A percentile compares a stretch with the other conserved stretches of the same genome.
Evolutionary conservation across 257 asterid genomes (phyloP).

Genomic region (Scutellaria minor): DNA sequence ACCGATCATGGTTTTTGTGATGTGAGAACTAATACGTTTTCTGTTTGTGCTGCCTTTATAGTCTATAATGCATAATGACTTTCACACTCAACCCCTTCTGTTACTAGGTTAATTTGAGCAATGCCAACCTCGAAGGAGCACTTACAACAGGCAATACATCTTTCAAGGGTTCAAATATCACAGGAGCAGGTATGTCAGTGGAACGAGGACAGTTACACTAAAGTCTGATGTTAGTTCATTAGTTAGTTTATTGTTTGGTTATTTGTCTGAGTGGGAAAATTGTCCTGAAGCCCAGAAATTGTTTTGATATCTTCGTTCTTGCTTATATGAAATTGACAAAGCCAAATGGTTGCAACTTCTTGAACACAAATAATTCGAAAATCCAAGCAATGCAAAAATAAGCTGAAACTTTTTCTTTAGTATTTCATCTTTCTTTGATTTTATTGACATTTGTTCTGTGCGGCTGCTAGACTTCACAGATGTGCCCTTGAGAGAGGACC

Average conservation of each 20-base stretch:
- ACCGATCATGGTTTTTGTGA: neutral
- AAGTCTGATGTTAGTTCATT: neutral
- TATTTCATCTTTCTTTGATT: neutral
- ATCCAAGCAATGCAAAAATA: neutral
- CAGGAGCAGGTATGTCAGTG: constrained; percentile 76
- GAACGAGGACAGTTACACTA: neutral
- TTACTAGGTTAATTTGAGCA: constrained; percentile 76
- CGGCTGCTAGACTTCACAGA: constrained; percentile 74
- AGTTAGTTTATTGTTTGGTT: neutral
- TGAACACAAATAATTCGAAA: neutral
- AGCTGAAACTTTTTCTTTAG: neutral
- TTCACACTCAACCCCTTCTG: neutral
- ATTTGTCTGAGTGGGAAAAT: too few relatives aligned
- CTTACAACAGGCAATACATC: constrained; percentile 93
- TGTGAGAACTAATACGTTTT: neutral
- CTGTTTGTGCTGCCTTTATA: neutral
- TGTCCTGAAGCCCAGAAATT: neutral
- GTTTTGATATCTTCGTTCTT: neutral
- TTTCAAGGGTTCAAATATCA: constrained; percentile 75
- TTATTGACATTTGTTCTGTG: constrained; percentile 4
- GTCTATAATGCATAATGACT: neutral
- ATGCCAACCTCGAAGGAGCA: constrained; percentile 96
- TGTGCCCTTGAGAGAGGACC: constrained; percentile 96
- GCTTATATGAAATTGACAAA: too few relatives aligned
- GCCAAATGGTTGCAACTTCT: too few relatives aligned